A percentile compares a stretch with the other conserved stretches of the same genome.
Conservation (phyloP, 1,284 basidiomycete species). For the Coniophora puteana region DNA sequence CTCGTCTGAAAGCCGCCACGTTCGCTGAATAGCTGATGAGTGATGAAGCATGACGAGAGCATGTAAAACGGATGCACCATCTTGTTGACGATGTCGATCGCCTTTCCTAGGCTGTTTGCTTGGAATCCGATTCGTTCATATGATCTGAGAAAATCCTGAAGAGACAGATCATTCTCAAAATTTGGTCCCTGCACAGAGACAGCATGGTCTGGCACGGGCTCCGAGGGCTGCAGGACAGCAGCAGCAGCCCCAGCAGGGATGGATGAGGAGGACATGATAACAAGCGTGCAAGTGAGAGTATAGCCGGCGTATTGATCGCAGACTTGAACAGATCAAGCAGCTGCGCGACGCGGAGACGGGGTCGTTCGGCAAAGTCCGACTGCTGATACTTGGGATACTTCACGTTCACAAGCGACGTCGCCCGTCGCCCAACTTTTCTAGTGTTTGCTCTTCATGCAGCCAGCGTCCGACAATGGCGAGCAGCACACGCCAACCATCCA, state of each 20-base stretch:
- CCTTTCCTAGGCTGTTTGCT: conserved; percentile 85
- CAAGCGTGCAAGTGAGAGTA: background rate
- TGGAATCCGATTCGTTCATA: conserved; percentile 96
- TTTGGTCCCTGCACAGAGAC: conserved; percentile 85
- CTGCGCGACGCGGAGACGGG: background rate
- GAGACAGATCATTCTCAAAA: conserved; percentile 69
- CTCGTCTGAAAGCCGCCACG: conserved; percentile 83
- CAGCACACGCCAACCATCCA: too few relatives aligned
- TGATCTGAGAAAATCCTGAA: conserved; percentile 71
- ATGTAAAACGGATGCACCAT: conserved; percentile 56
- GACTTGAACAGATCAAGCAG: background rate
- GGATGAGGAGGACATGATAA: conserved; percentile 21
- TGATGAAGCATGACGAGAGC: conserved; percentile 8
- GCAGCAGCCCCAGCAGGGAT: conserved; percentile 61
- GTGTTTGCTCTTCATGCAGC: too few relatives aligned
- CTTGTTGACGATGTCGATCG: conserved; percentile 86
- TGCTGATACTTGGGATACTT: too few relatives aligned
- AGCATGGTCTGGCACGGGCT: conserved; percentile 69
- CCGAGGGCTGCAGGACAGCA: conserved; percentile 77
- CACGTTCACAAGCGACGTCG: too few relatives aligned
- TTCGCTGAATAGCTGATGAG: conserved; percentile 48
- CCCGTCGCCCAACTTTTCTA: too few relatives aligned
- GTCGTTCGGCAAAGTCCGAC: conserved; percentile 23
- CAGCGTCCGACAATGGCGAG: too few relatives aligned
- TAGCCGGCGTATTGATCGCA: background rate